phyloP scores from a whole-genome alignment of 805 yeast genomes.

The Jamesozyma piceae region DNA sequence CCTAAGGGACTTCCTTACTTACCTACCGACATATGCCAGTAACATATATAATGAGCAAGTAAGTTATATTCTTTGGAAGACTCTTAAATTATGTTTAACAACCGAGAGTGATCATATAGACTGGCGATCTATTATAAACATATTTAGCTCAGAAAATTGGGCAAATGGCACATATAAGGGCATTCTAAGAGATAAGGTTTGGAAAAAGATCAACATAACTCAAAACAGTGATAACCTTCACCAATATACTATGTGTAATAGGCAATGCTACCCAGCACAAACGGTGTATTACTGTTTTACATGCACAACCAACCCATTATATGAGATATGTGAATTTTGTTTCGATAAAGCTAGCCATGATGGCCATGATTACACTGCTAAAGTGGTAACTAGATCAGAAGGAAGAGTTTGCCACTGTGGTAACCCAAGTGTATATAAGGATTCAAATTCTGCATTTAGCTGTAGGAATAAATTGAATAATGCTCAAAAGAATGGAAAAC shows the following conservation, averaged over 20 bases:
- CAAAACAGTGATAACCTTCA: constrained; percentile 11
- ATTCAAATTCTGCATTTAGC: constrained; percentile 10
- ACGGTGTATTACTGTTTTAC: constrained; percentile 28
- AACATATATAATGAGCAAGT: constrained; percentile 20
- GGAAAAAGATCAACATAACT: constrained; percentile 10
- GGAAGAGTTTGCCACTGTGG: constrained; percentile 30
- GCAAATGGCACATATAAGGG: constrained; percentile 12
- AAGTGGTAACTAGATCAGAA: constrained; percentile 22
- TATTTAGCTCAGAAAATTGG: constrained; percentile 18
- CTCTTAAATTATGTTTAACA: constrained; percentile 12
- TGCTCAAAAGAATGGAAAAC: neutral
- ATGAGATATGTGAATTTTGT: constrained; percentile 59
- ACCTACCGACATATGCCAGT: constrained; percentile 19
- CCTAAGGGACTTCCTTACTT: constrained; percentile 21
- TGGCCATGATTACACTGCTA: constrained; percentile 42
- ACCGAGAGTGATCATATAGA: constrained; percentile 11
- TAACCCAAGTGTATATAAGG: constrained; percentile 19
- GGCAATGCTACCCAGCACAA: constrained; percentile 22
- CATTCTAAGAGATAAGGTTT: constrained; percentile 8
- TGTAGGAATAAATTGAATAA: constrained; percentile 19
- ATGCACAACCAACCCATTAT: constrained; percentile 25
- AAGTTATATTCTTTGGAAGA: constrained; percentile 24
- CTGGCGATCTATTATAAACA: constrained; percentile 16
- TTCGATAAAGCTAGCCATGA: constrained; percentile 58
- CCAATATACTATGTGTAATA: constrained; percentile 20